Conservation (phyloP, 2,329 filamentous ascomycete genomes). For the Calonectria honghensis region DNA sequence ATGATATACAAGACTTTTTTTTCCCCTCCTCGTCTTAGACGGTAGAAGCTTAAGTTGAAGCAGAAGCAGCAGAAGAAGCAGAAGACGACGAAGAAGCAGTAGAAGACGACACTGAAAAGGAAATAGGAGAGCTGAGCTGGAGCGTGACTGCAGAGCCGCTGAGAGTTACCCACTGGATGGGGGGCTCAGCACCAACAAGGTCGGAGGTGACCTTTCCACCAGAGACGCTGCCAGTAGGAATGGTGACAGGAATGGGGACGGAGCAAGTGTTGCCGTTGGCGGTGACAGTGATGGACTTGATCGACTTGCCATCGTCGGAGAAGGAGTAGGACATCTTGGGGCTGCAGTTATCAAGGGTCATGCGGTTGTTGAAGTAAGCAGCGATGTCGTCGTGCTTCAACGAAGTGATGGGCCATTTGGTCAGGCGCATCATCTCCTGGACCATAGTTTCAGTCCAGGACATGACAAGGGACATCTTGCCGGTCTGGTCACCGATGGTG, state of each 20-base stretch:
- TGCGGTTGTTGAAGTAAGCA: constrained; percentile 43
- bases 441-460: constrained; percentile 46
- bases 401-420: constrained; percentile 43
- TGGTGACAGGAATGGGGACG: constrained; percentile 41
- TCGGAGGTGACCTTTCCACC: constrained; percentile 35
- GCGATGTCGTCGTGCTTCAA: constrained; percentile 47
- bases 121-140: constrained; percentile 27
- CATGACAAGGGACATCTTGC: constrained; percentile 44
- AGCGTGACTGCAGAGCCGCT: constrained; percentile 41
- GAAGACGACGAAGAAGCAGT: neutral
- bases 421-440: constrained; percentile 46
- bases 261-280: constrained; percentile 41
- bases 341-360: constrained; percentile 41
- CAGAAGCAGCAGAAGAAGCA: constrained; percentile 3
- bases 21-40: constrained; percentile 7
- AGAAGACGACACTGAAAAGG: neutral
- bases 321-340: constrained; percentile 42
- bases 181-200: constrained; percentile 42
- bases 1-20: constrained; percentile 29
- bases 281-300: constrained; percentile 36
- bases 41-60: neutral
- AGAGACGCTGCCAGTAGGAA: constrained; percentile 31
- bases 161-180: constrained; percentile 45
- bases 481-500: constrained; percentile 43
- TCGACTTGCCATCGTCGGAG: constrained; percentile 34